phyloP scores from a whole-genome alignment of 768 basidiomycete species.

The Xanthoconium stramineum region DNA sequence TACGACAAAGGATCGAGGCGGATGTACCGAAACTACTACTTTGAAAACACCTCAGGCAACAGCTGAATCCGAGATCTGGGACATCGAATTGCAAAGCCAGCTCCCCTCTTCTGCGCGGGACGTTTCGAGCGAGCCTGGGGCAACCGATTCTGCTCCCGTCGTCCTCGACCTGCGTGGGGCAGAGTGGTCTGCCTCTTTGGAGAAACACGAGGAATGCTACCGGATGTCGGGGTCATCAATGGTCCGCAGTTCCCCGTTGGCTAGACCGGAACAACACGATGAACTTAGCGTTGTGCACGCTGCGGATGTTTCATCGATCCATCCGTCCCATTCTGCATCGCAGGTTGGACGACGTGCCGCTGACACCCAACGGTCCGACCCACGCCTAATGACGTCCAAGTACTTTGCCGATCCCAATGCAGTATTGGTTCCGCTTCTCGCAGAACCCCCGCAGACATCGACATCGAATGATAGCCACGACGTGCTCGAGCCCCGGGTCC shows the following conservation, averaged over 20 bases:
- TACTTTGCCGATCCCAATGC: conserved; percentile 6
- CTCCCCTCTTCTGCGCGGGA: conserved; percentile 21
- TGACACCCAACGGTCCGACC: conserved; percentile 1
- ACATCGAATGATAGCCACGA: not conserved
- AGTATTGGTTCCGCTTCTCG: not conserved
- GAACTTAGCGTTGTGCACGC: not conserved
- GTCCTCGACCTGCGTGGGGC: conserved; percentile 35
- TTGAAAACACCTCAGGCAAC: not conserved
- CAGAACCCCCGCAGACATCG: not conserved
- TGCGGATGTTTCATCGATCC: conserved; percentile 29
- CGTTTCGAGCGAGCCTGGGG: conserved; percentile 16
- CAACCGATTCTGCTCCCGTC: conserved; percentile 25
- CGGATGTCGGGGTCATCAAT: not conserved
- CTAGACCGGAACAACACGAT: conserved; percentile 25
- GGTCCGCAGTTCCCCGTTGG: conserved; percentile 9
- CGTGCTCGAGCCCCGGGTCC: not conserved
- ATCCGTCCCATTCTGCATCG: conserved; percentile 58
- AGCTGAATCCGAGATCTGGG: conserved; percentile 49
- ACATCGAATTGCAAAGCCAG: conserved; percentile 45
- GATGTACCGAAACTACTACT: not conserved
- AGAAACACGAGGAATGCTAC: not conserved
- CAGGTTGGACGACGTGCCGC: conserved; percentile 33
- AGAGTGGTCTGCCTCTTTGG: conserved; percentile 26
- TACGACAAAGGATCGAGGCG: not conserved
- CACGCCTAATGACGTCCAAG: conserved; percentile 4